A percentile compares a stretch with the other conserved stretches of the same genome.
These are phyloP conservation scores for Oldenlandia corymbosa DNA, from an alignment of 257 asterid species.

Conservation along the genomic window DNA sequence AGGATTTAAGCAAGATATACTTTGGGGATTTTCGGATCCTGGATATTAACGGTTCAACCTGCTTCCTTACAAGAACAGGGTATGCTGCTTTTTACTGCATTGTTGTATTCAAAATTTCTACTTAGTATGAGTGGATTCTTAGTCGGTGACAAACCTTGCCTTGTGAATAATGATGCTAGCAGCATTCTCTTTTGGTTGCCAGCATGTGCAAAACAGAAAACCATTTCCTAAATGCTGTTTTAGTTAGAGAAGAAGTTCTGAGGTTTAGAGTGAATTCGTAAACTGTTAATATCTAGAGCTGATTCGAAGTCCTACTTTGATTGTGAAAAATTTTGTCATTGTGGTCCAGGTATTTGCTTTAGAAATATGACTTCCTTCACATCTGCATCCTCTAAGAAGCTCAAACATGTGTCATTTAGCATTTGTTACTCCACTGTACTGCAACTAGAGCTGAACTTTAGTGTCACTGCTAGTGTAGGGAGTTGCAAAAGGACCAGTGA, in stretches of 20 bases:
- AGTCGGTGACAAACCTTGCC: background rate
- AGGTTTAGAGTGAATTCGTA: background rate
- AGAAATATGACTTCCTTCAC: too few relatives aligned
- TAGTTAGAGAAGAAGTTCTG: background rate
- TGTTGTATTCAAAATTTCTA: background rate
- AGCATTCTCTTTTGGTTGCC: background rate
- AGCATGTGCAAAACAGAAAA: too few relatives aligned
- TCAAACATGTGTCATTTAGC: too few relatives aligned
- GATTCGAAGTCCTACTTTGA: background rate
- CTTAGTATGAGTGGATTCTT: background rate
- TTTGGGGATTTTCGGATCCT: slow-evolving; percentile 72
- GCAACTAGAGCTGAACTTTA: background rate
- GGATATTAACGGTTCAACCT: slow-evolving; percentile 70
- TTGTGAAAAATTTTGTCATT: background rate
- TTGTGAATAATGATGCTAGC: background rate
- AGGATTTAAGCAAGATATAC: slow-evolving; percentile 84
- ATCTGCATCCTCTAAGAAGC: too few relatives aligned
- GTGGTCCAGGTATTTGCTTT: too few relatives aligned
- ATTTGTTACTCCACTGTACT: too few relatives aligned
- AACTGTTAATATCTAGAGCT: background rate
- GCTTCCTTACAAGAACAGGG: slow-evolving; percentile 99
- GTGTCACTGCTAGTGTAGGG: background rate
- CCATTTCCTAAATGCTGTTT: background rate
- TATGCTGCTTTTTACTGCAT: slow-evolving; percentile 25
- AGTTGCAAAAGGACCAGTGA: background rate